Evolutionary conservation across 2,329 filamentous ascomycete species (phyloP), one percentile per base, ranked within the genome.

Genomic region (Epichloe typhina): DNA sequence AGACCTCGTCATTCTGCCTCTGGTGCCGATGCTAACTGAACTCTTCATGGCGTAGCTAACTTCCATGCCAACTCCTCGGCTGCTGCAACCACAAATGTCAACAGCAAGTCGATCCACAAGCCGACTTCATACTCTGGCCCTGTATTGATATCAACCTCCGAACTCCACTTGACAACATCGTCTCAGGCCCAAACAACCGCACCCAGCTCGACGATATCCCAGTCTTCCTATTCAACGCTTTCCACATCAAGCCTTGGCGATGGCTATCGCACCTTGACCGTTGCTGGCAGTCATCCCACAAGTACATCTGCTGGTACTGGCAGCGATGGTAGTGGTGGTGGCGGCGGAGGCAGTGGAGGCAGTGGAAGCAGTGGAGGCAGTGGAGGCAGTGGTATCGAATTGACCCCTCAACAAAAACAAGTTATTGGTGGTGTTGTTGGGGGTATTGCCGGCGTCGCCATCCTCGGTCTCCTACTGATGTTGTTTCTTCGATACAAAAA

Each of bases 371-470:
- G 35, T 3, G 21, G 12, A 19, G 33, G n/a, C 43, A 12, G 39
- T 7, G 43, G 26, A 6, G 57, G 58, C 5, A 54, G 58, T 15
- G 53, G 53, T 49, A 52, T 52, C 5, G 55, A 56, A 5, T 56
- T 69, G 19, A 59, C 66, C 2, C 54, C 60, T 1, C 61, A 65
- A 47, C 61, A 68, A 49, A 67, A 66, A 53, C 64, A 65, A 51
- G 61, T 82, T 31, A 76, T 79, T 7, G 78, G 77, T 0, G 72
- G 78, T 35, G 75, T 82, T 1, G 67, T 81, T 17, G 78, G 78
- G 21, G 71, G 75, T 40, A 61, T 84, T 35, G 79, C 80, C 15
- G 80, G 79, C 17, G 63, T 77, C 2, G 79, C 78, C 12, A 66
- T 83, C 44, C 61, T 84, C 46, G 63, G 78, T 4, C 61, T 82